Percentiles rank a stretch among this genome's conserved stretches.
Evolutionary conservation across 805 yeast species (phyloP).

Genomic region (Cyberlindnera mycetangii): DNA sequence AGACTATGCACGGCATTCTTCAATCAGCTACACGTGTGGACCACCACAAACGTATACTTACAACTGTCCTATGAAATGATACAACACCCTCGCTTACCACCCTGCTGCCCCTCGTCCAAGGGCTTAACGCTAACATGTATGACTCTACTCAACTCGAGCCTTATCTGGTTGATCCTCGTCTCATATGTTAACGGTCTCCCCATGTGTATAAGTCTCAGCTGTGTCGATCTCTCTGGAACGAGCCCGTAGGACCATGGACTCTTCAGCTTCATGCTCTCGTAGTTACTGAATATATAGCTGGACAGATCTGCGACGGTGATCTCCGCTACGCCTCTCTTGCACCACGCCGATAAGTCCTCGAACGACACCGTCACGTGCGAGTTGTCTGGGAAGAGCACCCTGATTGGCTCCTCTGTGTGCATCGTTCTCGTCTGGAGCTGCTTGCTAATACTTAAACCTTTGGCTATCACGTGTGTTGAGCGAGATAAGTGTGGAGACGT

Average conservation of each 20-base stretch:
- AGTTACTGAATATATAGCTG: neutral
- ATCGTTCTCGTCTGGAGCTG: too few relatives aligned
- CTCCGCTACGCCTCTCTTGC: neutral
- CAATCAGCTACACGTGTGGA: too few relatives aligned
- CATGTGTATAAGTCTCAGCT: slow-evolving; percentile 30
- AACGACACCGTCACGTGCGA: slow-evolving; percentile 1
- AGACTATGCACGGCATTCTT: too few relatives aligned
- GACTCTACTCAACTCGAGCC: slow-evolving; percentile 23
- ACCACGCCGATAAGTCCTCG: neutral
- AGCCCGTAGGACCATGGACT: neutral
- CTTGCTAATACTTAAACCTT: too few relatives aligned
- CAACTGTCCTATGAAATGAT: neutral
- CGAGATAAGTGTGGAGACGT: too few relatives aligned
- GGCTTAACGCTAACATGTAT: slow-evolving; percentile 33
- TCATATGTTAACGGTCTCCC: slow-evolving; percentile 27
- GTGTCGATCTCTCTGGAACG: neutral
- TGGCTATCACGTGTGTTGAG: too few relatives aligned
- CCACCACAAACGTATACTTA: too few relatives aligned
- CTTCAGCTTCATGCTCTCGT: neutral
- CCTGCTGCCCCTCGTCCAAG: slow-evolving; percentile 5
- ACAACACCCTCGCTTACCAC: neutral
- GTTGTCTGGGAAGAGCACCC: slow-evolving; percentile 14
- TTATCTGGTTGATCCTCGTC: slow-evolving; percentile 12
- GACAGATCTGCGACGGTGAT: slow-evolving; percentile 3
- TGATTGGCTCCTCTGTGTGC: neutral